Percentiles rank a stretch among this genome's conserved stretches.
These are phyloP conservation scores for Volvariella surrecta DNA, from an alignment of 1,284 basidiomycete genomes.

Conservation along the genomic window DNA sequence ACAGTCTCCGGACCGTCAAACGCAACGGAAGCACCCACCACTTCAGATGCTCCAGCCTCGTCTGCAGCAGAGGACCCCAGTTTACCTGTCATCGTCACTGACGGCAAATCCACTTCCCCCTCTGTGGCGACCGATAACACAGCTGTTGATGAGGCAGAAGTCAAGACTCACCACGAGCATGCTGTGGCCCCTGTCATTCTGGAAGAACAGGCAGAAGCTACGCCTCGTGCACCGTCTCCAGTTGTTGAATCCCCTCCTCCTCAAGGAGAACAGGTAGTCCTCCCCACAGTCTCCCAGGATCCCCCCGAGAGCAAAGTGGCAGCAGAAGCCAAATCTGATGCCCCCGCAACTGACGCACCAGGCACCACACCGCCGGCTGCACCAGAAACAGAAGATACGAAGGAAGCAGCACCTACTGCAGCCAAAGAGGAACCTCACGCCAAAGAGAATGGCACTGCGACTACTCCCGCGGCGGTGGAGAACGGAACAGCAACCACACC, in stretches of 20 bases:
- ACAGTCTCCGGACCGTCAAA: neutral
- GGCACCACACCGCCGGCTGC: neutral
- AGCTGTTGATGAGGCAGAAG: constrained; percentile 5
- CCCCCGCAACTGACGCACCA: neutral
- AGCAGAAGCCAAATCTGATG: neutral
- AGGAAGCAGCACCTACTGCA: neutral
- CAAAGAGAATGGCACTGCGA: constrained; percentile 2
- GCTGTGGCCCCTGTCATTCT: constrained; percentile 6
- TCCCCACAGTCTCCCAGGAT: neutral
- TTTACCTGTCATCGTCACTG: too few relatives aligned
- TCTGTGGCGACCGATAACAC: neutral
- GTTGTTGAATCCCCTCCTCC: neutral
- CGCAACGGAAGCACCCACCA: too few relatives aligned
- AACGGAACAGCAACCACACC: constrained; percentile 4
- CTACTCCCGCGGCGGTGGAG: constrained; percentile 6
- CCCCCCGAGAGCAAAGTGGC: neutral
- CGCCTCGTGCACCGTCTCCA: too few relatives aligned
- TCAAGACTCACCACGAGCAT: constrained; percentile 2
- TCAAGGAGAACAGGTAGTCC: neutral
- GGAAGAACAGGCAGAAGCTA: constrained; percentile 12
- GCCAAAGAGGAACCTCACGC: neutral
- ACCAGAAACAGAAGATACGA: neutral
- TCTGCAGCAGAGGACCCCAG: too few relatives aligned
- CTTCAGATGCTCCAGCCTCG: too few relatives aligned
- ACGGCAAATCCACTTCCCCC: too few relatives aligned